Conservation (phyloP, 495 filamentous ascomycete genomes). For the Neurospora hispaniola region DNA sequence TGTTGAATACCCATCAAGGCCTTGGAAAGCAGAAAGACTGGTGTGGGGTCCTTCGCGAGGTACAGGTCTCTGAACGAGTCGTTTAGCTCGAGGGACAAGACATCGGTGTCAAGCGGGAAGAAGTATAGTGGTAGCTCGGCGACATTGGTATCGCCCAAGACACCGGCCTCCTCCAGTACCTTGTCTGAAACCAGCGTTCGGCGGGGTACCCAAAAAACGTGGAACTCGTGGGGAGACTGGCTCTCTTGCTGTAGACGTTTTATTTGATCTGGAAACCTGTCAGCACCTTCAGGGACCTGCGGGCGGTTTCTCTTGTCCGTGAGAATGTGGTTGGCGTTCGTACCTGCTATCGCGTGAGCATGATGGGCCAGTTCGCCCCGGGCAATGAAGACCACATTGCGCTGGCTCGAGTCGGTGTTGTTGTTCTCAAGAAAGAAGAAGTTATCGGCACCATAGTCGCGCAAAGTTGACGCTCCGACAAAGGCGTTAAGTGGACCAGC, state of each 20-base stretch:
- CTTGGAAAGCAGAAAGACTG: slow-evolving; percentile 74
- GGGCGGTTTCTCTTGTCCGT: neutral
- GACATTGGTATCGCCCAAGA: slow-evolving; percentile 85
- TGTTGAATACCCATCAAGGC: slow-evolving; percentile 95
- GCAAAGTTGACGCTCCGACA: slow-evolving; percentile 74
- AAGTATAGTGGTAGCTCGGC: slow-evolving; percentile 80
- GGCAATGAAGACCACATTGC: slow-evolving; percentile 88
- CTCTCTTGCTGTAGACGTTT: slow-evolving; percentile 75
- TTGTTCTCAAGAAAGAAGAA: slow-evolving; percentile 92
- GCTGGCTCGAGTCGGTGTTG: slow-evolving; percentile 82
- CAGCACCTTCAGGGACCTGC: slow-evolving; percentile 13
- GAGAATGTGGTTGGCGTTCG: slow-evolving; percentile 8
- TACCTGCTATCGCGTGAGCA: slow-evolving; percentile 81
- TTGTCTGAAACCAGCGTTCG: slow-evolving; percentile 86
- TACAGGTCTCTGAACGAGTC: slow-evolving; percentile 80
- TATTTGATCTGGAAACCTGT: slow-evolving; percentile 63
- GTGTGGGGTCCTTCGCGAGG: slow-evolving; percentile 82
- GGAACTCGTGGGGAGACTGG: slow-evolving; percentile 86
- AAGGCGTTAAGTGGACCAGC: slow-evolving; percentile 83
- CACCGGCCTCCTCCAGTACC: slow-evolving; percentile 85
- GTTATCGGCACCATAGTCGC: slow-evolving; percentile 93
- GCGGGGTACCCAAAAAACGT: slow-evolving; percentile 85
- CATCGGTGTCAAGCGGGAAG: slow-evolving; percentile 80
- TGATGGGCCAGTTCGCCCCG: slow-evolving; percentile 78
- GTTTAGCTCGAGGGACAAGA: slow-evolving; percentile 83